phyloP scores from a whole-genome alignment of 352 stramenopile genomes.

The Phytophthora niederhauseri region DNA sequence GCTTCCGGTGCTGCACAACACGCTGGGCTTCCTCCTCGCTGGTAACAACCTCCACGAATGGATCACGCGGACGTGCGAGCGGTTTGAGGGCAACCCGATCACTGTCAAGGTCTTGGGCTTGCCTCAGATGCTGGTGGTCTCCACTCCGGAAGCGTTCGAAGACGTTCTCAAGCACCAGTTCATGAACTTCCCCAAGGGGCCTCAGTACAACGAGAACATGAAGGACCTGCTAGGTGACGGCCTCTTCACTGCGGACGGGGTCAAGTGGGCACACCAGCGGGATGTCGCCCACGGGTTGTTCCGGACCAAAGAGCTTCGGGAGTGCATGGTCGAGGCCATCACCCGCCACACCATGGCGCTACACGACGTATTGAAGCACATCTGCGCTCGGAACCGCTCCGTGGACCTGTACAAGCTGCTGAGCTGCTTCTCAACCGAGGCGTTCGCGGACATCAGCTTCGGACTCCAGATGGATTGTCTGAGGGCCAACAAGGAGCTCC shows the following conservation, averaged over 20 bases:
- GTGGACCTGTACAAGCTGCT: slow-evolving; percentile 55
- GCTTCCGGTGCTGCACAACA: slow-evolving; percentile 30
- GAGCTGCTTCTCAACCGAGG: slow-evolving; percentile 70
- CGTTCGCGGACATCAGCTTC: slow-evolving; percentile 76
- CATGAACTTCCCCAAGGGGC: slow-evolving; percentile 72
- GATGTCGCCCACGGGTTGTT: slow-evolving; percentile 87
- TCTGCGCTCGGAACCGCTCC: slow-evolving; percentile 7
- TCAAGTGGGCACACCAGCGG: slow-evolving; percentile 68
- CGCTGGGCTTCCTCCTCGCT: slow-evolving; percentile 10
- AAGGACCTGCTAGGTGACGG: slow-evolving; percentile 64
- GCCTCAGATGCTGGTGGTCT: slow-evolving; percentile 30
- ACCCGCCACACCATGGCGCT: slow-evolving; percentile 36
- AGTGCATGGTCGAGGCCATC: slow-evolving; percentile 43
- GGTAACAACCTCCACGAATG: slow-evolving; percentile 22
- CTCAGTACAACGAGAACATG: slow-evolving; percentile 35
- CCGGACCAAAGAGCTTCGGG: slow-evolving; percentile 46
- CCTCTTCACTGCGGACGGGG: slow-evolving; percentile 71
- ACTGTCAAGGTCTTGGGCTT: slow-evolving; percentile 40
- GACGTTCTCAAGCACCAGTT: slow-evolving; percentile 68
- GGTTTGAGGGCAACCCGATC: slow-evolving; percentile 42
- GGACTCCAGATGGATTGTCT: slow-evolving; percentile 53
- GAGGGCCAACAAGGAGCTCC: slow-evolving; percentile 39
- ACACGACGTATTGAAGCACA: slow-evolving; percentile 27
- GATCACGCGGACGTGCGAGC: slow-evolving; percentile 18
- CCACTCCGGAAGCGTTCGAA: slow-evolving; percentile 38